Base-by-base conservation (phyloP, 768 basidiomycete genomes). In the Termitomyces bulborhizus region DNA sequence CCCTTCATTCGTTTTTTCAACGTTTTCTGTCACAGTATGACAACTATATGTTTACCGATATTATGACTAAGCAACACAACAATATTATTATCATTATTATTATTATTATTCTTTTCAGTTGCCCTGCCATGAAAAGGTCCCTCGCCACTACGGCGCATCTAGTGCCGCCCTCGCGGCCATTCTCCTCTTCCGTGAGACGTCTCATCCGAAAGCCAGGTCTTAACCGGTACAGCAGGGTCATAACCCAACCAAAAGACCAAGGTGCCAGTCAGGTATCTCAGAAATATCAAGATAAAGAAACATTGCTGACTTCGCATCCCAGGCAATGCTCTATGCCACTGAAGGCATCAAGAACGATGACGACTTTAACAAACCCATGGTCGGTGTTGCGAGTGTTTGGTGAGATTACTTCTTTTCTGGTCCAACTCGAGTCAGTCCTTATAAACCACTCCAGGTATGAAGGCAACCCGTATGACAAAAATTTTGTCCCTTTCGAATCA, bases 241-340 rank as follows among this genome's bases (percentile, higher is more conserved):
- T 98, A 64, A 98, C 97, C 9, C 84, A 88, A 67, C 87, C 92
- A 29, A 99, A 98, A 70, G 85, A 86, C 64, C 96, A 99, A 69
- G 96, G 92, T 34, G 96, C 95, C 32, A 93, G 90, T 68, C 95
- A 98, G 83, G 90, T 85, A 61, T 24, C 53, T 46, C 46, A 37
- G 41, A 45, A 46, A 40, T 58, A 37, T 60, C 29, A 55, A 55
- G 40, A 53, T 44, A 39, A 4, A 37, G 36, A 15, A 37, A 44
- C 7, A 4, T 5, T 18, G 16, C 40, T 29, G 37, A 50, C 26
- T 11, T 13, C 49, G 18, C n/a, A 40, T 13, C 24, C 42, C 60
- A 96, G 91, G 97, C 97, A 34, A 98, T 99, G 97, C 76, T 99
- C 47, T 99, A 94, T 71, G 97, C 94, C n/a, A 99, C 97, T 1